Conservation (phyloP, 495 filamentous ascomycete species). For the Aspergillus asperescens region DNA sequence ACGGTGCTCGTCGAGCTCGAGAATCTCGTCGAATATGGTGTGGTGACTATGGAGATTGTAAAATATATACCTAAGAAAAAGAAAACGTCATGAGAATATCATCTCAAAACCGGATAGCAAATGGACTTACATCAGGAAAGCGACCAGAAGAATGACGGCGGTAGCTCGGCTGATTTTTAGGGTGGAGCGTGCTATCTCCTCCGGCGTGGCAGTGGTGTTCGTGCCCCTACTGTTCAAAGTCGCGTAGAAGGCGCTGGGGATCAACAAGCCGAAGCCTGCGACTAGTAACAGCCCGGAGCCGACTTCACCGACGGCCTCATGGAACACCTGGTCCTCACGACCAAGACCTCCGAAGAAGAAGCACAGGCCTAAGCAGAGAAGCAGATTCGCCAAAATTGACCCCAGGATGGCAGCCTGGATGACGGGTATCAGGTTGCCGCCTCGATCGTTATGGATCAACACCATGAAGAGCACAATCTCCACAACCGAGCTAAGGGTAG, state of each 20-base stretch:
- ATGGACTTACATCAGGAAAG: conserved; percentile 55
- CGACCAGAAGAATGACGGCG: conserved; percentile 70
- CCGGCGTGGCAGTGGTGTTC: conserved; percentile 25
- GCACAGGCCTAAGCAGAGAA: conserved; percentile 69
- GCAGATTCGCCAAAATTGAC: conserved; percentile 71
- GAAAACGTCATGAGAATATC: background rate
- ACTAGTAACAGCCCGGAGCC: conserved; percentile 76
- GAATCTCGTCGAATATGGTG: conserved; percentile 65
- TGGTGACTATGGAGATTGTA: conserved; percentile 85
- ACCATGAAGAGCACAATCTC: conserved; percentile 83
- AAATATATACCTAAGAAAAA: conserved; percentile 55
- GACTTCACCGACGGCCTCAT: conserved; percentile 73
- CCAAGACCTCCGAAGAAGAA: conserved; percentile 72
- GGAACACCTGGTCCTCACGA: conserved; percentile 61
- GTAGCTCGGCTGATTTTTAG: conserved; percentile 69
- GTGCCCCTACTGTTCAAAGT: conserved; percentile 46
- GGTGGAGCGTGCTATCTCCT: conserved; percentile 44
- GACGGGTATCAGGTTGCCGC: conserved; percentile 55
- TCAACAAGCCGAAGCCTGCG: conserved; percentile 74
- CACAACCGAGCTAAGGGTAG: conserved; percentile 68
- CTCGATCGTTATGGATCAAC: conserved; percentile 41
- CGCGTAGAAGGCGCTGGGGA: conserved; percentile 72
- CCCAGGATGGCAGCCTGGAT: conserved; percentile 81
- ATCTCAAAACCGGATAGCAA: background rate
- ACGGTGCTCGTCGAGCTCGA: conserved; percentile 64